These are phyloP conservation scores for Colletotrichum melonis DNA, from an alignment of 2,329 filamentous ascomycete genomes.

Conservation along the genomic window DNA sequence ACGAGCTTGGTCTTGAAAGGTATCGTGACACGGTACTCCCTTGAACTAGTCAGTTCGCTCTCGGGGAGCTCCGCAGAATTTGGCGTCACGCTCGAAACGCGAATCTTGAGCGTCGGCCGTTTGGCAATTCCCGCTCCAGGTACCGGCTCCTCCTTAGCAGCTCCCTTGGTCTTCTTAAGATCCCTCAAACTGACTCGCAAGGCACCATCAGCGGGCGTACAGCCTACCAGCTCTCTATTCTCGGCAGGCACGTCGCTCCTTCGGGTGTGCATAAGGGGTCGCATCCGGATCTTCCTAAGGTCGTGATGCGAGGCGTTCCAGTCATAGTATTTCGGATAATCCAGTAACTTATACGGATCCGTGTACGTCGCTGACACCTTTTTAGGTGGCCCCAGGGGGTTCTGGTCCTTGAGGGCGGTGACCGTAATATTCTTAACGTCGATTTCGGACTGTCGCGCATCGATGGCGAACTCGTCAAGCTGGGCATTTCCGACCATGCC, in stretches of 20 bases:
- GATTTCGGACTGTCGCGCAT: constrained; percentile 72
- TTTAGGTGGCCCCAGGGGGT: constrained; percentile 38
- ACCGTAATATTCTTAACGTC: constrained; percentile 65
- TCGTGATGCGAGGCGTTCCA: constrained; percentile 81
- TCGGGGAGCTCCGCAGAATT: constrained; percentile 40
- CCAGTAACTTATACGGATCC: constrained; percentile 76
- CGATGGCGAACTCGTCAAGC: constrained; percentile 67
- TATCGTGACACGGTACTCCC: constrained; percentile 69
- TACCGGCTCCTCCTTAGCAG: constrained; percentile 11
- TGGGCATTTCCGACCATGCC: constrained; percentile 68
- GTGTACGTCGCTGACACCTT: constrained; percentile 57
- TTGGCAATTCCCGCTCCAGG: constrained; percentile 19
- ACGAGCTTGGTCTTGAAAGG: constrained; percentile 82
- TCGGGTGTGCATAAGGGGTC: constrained; percentile 61
- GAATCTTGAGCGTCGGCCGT: constrained; percentile 55
- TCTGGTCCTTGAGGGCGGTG: constrained; percentile 47
- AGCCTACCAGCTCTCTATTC: constrained; percentile 65
- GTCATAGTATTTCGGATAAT: constrained; percentile 69
- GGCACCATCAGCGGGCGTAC: constrained; percentile 66
- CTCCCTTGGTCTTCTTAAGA: constrained; percentile 25
- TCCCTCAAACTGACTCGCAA: constrained; percentile 54
- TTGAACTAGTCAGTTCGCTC: constrained; percentile 59
- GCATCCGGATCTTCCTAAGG: constrained; percentile 75
- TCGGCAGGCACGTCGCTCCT: constrained; percentile 66
- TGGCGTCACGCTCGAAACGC: constrained; percentile 51